Conservation (phyloP, 495 filamentous ascomycete species). For the Aspergillus sparsus region DNA sequence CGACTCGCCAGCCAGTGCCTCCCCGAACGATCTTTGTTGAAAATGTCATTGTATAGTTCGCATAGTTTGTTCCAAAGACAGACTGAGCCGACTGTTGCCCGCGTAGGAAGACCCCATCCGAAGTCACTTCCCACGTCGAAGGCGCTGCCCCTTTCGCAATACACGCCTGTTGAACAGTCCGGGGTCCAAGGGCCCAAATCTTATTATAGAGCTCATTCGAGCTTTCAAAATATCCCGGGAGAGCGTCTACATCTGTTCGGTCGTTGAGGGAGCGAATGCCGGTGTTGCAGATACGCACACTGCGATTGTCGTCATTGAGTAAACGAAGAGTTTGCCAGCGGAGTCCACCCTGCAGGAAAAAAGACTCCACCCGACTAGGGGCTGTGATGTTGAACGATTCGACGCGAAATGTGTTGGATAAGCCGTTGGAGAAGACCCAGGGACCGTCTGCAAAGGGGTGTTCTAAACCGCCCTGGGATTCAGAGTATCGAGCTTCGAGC, state of each 20-base stretch:
- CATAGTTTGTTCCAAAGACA: constrained; percentile 12
- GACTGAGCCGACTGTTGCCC: constrained; percentile 25
- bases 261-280: constrained; percentile 21
- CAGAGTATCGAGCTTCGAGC: constrained; percentile 25
- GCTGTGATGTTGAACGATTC: constrained; percentile 30
- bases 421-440: constrained; percentile 23
- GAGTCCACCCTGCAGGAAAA: constrained; percentile 28
- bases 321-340: constrained; percentile 26
- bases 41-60: constrained; percentile 28
- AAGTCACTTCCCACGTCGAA: constrained; percentile 25
- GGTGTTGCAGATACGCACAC: constrained; percentile 15
- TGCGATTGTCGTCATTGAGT: constrained; percentile 2
- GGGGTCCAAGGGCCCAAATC: constrained; percentile 27
- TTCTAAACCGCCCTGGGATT: constrained; percentile 20
- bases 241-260: constrained; percentile 10
- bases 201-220: constrained; percentile 27
- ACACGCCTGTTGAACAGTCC: constrained; percentile 25
- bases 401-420: constrained; percentile 27
- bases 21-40: constrained; percentile 23
- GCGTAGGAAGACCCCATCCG: constrained; percentile 20
- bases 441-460: constrained; percentile 24
- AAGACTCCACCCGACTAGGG: constrained; percentile 21
- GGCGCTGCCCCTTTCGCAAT: constrained; percentile 19
- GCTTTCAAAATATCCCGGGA: constrained; percentile 22
- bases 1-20: constrained; percentile 29